phyloP scores from a whole-genome alignment of 2,329 filamentous ascomycete species.

The Colletotrichum incanum region DNA sequence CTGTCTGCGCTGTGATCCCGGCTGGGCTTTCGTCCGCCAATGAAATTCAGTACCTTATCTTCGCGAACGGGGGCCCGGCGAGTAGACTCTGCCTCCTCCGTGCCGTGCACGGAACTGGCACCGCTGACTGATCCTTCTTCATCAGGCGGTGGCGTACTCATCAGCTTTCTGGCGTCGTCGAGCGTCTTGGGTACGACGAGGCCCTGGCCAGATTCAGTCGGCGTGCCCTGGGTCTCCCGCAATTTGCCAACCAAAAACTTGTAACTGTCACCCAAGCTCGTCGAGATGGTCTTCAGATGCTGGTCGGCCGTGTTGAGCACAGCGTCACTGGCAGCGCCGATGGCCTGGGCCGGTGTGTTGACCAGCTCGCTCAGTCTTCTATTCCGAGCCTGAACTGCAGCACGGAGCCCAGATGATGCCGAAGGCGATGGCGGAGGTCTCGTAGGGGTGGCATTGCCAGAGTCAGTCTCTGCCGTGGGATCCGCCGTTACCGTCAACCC shows the following conservation, averaged over 20 bases:
- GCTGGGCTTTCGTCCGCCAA: slow-evolving; percentile 73
- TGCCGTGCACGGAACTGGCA: slow-evolving; percentile 66
- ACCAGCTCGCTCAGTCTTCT: slow-evolving; percentile 88
- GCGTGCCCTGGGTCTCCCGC: slow-evolving; percentile 75
- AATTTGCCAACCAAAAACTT: slow-evolving; percentile 93
- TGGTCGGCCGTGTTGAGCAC: slow-evolving; percentile 92
- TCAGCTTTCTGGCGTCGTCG: slow-evolving; percentile 91
- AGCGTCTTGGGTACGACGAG: slow-evolving; percentile 87
- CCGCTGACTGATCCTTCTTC: slow-evolving; percentile 75
- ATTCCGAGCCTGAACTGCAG: slow-evolving; percentile 72
- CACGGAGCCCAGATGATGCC: slow-evolving; percentile 56
- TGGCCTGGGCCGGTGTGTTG: slow-evolving; percentile 84
- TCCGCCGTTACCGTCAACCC: slow-evolving; percentile 54
- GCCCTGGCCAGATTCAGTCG: slow-evolving; percentile 59
- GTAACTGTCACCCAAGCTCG: slow-evolving; percentile 91
- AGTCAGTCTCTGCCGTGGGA: slow-evolving; percentile 52
- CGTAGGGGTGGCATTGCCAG: slow-evolving; percentile 52
- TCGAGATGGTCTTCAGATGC: slow-evolving; percentile 91
- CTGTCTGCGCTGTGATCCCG: slow-evolving; percentile 87
- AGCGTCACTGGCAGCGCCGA: slow-evolving; percentile 87
- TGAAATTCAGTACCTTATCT: slow-evolving; percentile 79
- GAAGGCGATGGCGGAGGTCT: slow-evolving; percentile 57
- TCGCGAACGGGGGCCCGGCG: slow-evolving; percentile 60
- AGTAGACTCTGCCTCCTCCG: slow-evolving; percentile 53
- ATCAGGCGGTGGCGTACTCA: slow-evolving; percentile 79